phyloP scores from a whole-genome alignment of 495 filamentous ascomycete genomes.

The Podospora conica region DNA sequence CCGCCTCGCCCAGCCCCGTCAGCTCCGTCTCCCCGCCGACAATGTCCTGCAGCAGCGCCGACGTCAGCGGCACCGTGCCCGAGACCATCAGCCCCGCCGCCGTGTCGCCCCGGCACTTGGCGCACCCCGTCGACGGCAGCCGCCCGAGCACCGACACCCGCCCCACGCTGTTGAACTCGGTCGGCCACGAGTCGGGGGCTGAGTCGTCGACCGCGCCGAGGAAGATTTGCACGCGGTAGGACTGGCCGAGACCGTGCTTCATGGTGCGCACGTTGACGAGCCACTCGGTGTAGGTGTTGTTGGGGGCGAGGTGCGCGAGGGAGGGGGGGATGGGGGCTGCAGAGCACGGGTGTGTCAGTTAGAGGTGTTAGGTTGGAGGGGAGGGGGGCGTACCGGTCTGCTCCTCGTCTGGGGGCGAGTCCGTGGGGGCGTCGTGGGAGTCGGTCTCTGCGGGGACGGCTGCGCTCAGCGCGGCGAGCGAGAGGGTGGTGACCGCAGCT shows the following conservation, averaged over 20 bases:
- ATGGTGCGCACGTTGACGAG: slow-evolving; percentile 36
- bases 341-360: not conserved
- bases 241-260: slow-evolving; percentile 35
- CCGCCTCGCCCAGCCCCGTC: slow-evolving; percentile 22
- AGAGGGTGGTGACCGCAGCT: not conserved
- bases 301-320: slow-evolving; percentile 25
- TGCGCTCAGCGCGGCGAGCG: not conserved
- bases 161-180: slow-evolving; percentile 34
- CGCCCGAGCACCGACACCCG: slow-evolving; percentile 36
- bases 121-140: slow-evolving; percentile 26
- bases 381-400: not conserved
- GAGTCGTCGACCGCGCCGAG: slow-evolving; percentile 29
- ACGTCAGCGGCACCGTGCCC: slow-evolving; percentile 38
- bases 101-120: slow-evolving; percentile 29
- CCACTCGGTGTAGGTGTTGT: slow-evolving; percentile 39
- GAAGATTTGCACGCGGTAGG: slow-evolving; percentile 40
- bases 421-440: not conserved
- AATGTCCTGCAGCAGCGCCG: slow-evolving; percentile 35
- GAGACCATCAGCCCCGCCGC: slow-evolving; percentile 28
- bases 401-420: not conserved
- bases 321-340: slow-evolving; percentile 17
- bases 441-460: not conserved
- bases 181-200: slow-evolving; percentile 25
- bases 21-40: slow-evolving; percentile 18
- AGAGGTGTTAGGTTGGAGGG: not conserved